Evolutionary conservation across 2,329 filamentous ascomycete genomes (phyloP), one percentile per base, ranked within the genome.

Genomic region (Tolypocladium paradoxum): DNA sequence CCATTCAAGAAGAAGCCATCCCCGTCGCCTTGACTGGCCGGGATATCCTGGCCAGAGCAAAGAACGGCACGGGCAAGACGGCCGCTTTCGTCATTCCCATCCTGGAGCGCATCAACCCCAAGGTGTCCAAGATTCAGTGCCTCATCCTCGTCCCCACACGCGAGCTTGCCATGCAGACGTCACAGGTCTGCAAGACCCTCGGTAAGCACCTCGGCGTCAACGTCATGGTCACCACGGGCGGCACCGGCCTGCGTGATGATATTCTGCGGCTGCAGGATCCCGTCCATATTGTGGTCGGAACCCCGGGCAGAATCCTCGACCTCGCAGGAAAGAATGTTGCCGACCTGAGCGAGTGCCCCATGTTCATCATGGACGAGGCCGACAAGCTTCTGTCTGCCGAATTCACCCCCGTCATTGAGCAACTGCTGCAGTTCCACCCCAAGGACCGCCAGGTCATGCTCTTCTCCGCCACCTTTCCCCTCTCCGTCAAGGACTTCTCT

Each of bases 281-380:
- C 51, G 92, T 99, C 61, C 93, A 99, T 74, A 92, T 99, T 68
- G 88, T 99, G 66, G 93, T 99, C 65, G 93, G 93, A 67, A 99
- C 93, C 53, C 93, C 93, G 35, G 93, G 93, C 59, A 84, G 93
- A 77, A 96, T 99, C 64, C 82, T 97, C 58, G 93, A 99, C 75
- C 76, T 99, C 61, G 92, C 93, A 55, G 90, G 91, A 70, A 97
- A 99, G 76, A 90, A 88, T 59, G 91, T 99, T 55, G 93, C 93
- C 58, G 93, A 99, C 71, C 81, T 99, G 49, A 95, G 91, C 64
- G 87, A 95, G 73, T 97, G 93, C 69, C 87, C 90, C 63, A 97
- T 95, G 66, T 99, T 99, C 69, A 90, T 99, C 73, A 99, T 99
- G 93, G 93, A 99, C 66, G 93, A 99, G 71, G 93, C 93, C 53